Evolutionary conservation across 768 basidiomycete species (phyloP), one percentile per base, ranked within the genome.

Genomic region (Brasilioporus rufonigricans): DNA sequence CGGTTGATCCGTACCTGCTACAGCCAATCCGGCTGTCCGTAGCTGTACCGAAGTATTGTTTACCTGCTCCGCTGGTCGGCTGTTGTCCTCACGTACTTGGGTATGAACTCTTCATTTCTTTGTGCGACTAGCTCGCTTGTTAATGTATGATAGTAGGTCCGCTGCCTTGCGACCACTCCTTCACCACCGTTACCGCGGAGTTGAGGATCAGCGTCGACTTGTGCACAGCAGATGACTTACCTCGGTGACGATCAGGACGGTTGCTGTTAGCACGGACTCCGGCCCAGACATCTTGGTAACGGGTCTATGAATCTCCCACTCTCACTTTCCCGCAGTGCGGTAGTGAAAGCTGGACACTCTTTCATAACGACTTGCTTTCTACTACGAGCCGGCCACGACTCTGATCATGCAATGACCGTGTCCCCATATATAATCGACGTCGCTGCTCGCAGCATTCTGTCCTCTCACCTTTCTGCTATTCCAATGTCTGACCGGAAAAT

Each of bases 161-260:
- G 38, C 32, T 52, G 35, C 54, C 59, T 53, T 50, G 48, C 26
- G 50, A 59, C 50, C 14, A 44, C 53, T 48, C 54, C 40, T 53
- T 56, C 36, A 24, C 24, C 27, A 33, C 44, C 48, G 19, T 21
- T n/a, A 29, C 41, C n/a, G 50, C 46, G 46, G 48, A 55, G 41
- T 57, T 35, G 51, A 61, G 47, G 67, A 69, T 69, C 67, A 61
- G 50, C 69, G 58, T 69, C 67, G 61, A 58, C 48, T 59, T 47
- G 51, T 64, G 64, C 70, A 72, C 70, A 71, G 71, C 67, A 71
- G 58, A 50, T 50, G 45, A 52, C 45, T 16, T 40, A 26, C 41
- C 61, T 41, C 66, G 59, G 62, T 63, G 71, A 72, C 67, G 64
- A 71, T 71, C 70, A 73, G 60, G 6, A 50, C 53, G 58, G 62